Conservation (phyloP, 2,329 filamentous ascomycete species). For the Aspergillus sp. region DNA sequence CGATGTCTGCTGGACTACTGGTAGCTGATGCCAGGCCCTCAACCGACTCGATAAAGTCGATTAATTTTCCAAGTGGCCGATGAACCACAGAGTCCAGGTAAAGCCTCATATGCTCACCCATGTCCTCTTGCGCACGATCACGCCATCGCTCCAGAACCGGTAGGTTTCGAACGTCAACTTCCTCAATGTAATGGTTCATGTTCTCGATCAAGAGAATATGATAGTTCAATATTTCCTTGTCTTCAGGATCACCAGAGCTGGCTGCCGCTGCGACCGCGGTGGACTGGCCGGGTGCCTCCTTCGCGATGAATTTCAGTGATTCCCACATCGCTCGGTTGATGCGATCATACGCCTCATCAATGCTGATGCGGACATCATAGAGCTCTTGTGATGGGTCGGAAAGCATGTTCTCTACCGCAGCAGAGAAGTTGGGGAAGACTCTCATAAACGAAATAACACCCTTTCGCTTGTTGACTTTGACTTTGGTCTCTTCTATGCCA, state of each 20-base stretch:
- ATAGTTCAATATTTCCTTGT: slow-evolving; percentile 96
- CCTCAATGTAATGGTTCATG: slow-evolving; percentile 96
- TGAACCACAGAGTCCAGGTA: slow-evolving; percentile 89
- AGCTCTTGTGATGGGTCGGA: slow-evolving; percentile 54
- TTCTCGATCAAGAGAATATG: slow-evolving; percentile 98
- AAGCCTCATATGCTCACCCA: slow-evolving; percentile 80
- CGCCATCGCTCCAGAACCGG: slow-evolving; percentile 81
- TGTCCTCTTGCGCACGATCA: slow-evolving; percentile 72
- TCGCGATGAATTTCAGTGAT: slow-evolving; percentile 90
- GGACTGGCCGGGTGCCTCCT: slow-evolving; percentile 63
- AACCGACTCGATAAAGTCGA: slow-evolving; percentile 89
- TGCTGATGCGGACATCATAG: slow-evolving; percentile 69
- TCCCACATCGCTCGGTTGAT: slow-evolving; percentile 97
- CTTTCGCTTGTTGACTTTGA: slow-evolving; percentile 98
- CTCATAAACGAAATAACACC: slow-evolving; percentile 95
- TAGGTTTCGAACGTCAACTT: slow-evolving; percentile 74
- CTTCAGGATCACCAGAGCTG: slow-evolving; percentile 68
- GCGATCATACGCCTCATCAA: slow-evolving; percentile 84
- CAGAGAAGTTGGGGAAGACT: slow-evolving; percentile 84
- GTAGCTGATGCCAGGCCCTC: slow-evolving; percentile 67
- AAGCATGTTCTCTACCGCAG: slow-evolving; percentile 81
- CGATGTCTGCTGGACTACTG: slow-evolving; percentile 60
- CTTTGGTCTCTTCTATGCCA: slow-evolving; percentile 95
- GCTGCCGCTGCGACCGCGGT: slow-evolving; percentile 47
- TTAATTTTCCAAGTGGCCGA: slow-evolving; percentile 81